Evolutionary conservation across 768 basidiomycete species (phyloP).

Genomic region (Gloeopeniophorella convolvens): DNA sequence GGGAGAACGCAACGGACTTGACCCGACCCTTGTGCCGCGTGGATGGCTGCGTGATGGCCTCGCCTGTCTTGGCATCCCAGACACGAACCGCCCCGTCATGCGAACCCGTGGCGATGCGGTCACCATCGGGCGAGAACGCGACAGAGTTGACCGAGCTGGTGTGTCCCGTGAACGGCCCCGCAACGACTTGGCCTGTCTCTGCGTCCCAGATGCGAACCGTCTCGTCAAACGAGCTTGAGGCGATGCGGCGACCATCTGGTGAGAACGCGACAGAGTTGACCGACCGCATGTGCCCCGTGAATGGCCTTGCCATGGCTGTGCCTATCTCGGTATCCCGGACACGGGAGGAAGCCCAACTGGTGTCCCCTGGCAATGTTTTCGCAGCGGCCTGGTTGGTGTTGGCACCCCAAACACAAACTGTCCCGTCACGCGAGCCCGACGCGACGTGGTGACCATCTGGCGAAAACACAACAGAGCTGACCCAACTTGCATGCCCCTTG

Average conservation of each 20-base stretch:
- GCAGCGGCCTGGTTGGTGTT: no score
- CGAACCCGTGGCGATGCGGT: not conserved
- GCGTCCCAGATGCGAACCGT: not conserved
- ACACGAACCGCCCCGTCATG: not conserved
- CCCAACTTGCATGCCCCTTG: not conserved
- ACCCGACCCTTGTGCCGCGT: not conserved
- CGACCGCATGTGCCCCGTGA: no score
- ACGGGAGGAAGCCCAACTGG: no score
- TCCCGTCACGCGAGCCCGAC: no score
- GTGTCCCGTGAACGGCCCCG: no score
- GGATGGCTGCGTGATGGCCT: not conserved
- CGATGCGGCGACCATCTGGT: not conserved
- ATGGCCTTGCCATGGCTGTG: no score
- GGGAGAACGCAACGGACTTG: no score
- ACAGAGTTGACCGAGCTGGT: not conserved
- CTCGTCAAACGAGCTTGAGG: not conserved
- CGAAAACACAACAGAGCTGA: not conserved
- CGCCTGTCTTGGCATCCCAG: not conserved
- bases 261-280: not conserved
- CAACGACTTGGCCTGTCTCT: no score
- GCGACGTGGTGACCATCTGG: not conserved
- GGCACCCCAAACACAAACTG: no score
- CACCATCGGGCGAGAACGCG: not conserved
- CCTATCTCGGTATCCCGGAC: no score
- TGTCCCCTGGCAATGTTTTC: no score